Evolutionary conservation across 495 filamentous ascomycete species (phyloP), one percentile per base, ranked within the genome.

Genomic region (Aspergillus incahuasiensis): DNA sequence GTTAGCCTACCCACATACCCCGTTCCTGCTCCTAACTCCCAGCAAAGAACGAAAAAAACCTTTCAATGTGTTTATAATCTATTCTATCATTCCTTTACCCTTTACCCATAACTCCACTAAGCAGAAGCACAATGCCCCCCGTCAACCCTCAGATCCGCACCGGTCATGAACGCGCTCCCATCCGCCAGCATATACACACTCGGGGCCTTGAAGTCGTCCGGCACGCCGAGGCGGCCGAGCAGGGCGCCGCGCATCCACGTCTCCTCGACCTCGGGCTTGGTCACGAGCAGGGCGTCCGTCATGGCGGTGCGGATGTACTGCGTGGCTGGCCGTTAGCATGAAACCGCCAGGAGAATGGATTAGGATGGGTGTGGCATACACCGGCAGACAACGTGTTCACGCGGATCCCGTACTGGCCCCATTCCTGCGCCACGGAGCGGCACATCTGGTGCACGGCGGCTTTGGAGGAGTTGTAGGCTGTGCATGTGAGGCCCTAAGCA

Each of bases 391-490:
- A 57, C 18, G 64, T 70, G 57, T 76, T 75, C 6, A 78, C 71
- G 2, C 74, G 74, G 48, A 80, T 78, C 18, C 69, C 72, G 52
- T 78, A 66, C 35, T 70, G 63, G 13, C 73, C 73, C 76, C 74
- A 79, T 59, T 79, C 76, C 70, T 83, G 83, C 1, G 84, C 84
- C 32, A 88, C 69, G 30, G 81, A 86, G n/a, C 83, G 76, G 3
- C 76, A 76, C 30, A 87, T 62, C 60, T 87, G 84, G 39, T 85
- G 75, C 1, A 88, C 81, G 2, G 84, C 84, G 0, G 86, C 83
- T 57, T 88, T 88, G 19, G 77, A 82, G 15, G 79, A 79, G 69
- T 88, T 89, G 74, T 88, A 88, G 1, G 83, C 82, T 0, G 82
- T 76, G n/a, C 76, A 79, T 13, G 81, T 73, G 15, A 88, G 65